A percentile compares a stretch with the other conserved stretches of the same genome.
Evolutionary conservation across 2,329 filamentous ascomycete species (phyloP).

Genomic region (Botryotinia narcissicola): DNA sequence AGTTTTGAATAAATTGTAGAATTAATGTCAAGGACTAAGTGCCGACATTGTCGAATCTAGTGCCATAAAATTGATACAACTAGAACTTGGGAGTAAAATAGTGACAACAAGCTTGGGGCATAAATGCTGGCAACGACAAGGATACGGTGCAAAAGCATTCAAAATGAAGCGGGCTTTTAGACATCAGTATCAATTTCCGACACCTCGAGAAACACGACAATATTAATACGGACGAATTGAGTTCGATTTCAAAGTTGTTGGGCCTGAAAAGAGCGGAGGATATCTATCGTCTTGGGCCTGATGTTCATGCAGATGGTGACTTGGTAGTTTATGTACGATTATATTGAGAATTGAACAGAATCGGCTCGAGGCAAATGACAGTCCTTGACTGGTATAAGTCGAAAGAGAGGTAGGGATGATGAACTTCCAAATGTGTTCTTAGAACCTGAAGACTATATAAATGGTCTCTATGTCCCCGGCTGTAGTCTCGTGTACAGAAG

Average conservation of each 20-base stretch:
- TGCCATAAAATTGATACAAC: not conserved
- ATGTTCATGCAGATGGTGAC: too few relatives aligned
- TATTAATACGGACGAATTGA: not conserved
- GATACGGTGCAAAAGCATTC: fast-evolving
- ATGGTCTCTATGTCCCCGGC: fast-evolving
- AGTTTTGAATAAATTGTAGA: not conserved
- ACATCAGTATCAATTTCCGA: not conserved
- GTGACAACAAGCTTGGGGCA: not conserved
- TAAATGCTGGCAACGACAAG: not conserved
- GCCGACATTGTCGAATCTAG: not conserved
- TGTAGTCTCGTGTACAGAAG: not conserved
- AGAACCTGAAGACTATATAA: not conserved
- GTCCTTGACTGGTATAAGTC: too few relatives aligned
- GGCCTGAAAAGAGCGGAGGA: fast-evolving
- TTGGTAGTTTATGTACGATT: too few relatives aligned
- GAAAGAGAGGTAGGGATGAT: too few relatives aligned
- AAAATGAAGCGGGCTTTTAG: not conserved
- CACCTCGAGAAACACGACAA: not conserved
- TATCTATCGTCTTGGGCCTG: too few relatives aligned
- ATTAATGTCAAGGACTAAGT: fast-evolving
- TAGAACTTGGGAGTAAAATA: not conserved
- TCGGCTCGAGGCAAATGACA: too few relatives aligned
- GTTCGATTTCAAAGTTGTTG: too few relatives aligned
- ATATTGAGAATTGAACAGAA: too few relatives aligned
- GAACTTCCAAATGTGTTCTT: fast-evolving